Evolutionary conservation across 371 early-diverging fungal genomes (phyloP).

Genomic region (Mortierella sp.): DNA sequence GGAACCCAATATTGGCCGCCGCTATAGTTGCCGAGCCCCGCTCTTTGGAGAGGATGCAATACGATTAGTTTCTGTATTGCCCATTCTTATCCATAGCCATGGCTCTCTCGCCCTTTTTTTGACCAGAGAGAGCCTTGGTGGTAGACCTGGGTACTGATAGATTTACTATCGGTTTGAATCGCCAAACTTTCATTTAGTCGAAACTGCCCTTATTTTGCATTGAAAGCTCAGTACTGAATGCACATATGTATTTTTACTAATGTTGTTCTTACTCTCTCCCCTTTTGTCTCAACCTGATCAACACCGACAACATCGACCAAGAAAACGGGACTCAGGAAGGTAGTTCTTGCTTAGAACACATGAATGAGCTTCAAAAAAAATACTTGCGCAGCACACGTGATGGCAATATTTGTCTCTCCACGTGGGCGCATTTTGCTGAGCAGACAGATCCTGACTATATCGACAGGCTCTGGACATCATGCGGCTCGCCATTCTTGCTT

Average conservation of each 20-base stretch:
- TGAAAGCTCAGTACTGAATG: constrained; percentile 3
- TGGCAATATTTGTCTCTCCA: constrained; percentile 10
- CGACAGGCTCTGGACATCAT: constrained; percentile 11
- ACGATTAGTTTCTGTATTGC: constrained; percentile 11
- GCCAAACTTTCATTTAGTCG: constrained; percentile 13
- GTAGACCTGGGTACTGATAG: constrained; percentile 18
- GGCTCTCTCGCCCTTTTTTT: constrained; percentile 14
- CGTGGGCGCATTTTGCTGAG: constrained; percentile 14
- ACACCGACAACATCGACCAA: constrained; percentile 14
- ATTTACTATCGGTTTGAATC: constrained; percentile 7
- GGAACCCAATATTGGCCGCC: constrained; percentile 25
- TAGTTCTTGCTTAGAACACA: neutral
- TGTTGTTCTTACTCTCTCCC: constrained; percentile 9
- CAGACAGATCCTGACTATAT: constrained; percentile 10
- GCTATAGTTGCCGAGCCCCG: constrained; percentile 19
- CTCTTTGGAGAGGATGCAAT: constrained; percentile 18
- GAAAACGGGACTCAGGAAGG: constrained; percentile 8
- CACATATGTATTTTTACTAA: constrained; percentile 9
- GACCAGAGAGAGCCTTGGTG: constrained; percentile 2
- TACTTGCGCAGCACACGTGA: constrained; percentile 14
- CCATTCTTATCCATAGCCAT: constrained; percentile 17
- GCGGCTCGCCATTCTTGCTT: constrained; percentile 3
- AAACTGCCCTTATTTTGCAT: too few species aligned
- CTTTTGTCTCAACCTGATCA: constrained; percentile 12
- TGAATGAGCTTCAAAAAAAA: constrained; percentile 12